phyloP scores from a whole-genome alignment of 2,329 filamentous ascomycete species.

The Aspergillus terreus region DNA sequence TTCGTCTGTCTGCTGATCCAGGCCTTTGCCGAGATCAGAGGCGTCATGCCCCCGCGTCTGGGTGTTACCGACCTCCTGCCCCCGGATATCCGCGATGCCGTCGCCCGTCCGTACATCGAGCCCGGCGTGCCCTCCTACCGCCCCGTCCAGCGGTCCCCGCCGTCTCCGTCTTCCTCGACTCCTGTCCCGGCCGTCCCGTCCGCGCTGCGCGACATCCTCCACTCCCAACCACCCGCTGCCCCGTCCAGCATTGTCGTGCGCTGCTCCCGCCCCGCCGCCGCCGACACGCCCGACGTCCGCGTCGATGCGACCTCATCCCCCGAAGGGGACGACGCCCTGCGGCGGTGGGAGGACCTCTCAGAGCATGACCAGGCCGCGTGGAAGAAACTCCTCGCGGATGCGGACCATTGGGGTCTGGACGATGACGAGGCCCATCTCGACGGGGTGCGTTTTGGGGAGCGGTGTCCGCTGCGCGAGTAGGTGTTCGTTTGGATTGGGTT shows the following conservation, averaged over 20 bases:
- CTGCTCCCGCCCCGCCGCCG: slow-evolving; percentile 5
- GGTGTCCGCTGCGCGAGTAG: background rate
- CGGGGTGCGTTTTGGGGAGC: slow-evolving; percentile 71
- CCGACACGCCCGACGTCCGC: slow-evolving; percentile 12
- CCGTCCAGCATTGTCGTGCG: slow-evolving; percentile 21
- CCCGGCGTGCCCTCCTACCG: slow-evolving; percentile 15
- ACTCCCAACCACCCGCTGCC: slow-evolving; percentile 17
- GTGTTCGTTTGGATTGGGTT: background rate
- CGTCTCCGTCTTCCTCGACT: slow-evolving; percentile 14
- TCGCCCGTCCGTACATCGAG: slow-evolving; percentile 39
- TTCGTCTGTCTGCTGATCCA: slow-evolving; percentile 62
- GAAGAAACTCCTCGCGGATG: slow-evolving; percentile 64
- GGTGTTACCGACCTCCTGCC: slow-evolving; percentile 57
- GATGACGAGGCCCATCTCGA: slow-evolving; percentile 75
- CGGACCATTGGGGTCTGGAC: slow-evolving; percentile 74
- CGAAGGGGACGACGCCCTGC: background rate
- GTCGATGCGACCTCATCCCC: slow-evolving; percentile 13
- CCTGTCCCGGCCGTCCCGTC: slow-evolving; percentile 5
- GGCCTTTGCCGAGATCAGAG: slow-evolving; percentile 58
- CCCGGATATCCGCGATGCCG: slow-evolving; percentile 39
- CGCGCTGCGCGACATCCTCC: slow-evolving; percentile 18
- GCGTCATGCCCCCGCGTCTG: slow-evolving; percentile 54
- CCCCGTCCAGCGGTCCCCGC: slow-evolving; percentile 6
- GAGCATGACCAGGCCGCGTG: slow-evolving; percentile 62
- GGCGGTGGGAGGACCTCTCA: slow-evolving; percentile 40